Evolutionary conservation across 2,329 filamentous ascomycete genomes (phyloP).

Genomic region (Didymella lethalis): DNA sequence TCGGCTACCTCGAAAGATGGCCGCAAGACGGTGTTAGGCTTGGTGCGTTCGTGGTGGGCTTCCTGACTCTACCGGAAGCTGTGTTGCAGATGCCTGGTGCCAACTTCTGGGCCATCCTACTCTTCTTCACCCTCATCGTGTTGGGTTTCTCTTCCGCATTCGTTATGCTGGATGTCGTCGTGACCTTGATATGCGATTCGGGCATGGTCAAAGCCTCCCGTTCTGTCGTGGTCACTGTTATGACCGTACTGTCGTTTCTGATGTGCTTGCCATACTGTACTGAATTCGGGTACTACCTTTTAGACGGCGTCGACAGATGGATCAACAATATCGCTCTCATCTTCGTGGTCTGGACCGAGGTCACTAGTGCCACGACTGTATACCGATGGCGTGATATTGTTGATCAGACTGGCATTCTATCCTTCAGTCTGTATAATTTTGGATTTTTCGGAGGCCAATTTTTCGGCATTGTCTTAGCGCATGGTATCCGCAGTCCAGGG

Average conservation of each 20-base stretch:
- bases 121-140: conserved; percentile 67
- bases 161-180: conserved; percentile 65
- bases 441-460: conserved; percentile 64
- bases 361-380: conserved; percentile 61
- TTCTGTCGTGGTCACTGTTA: conserved; percentile 58
- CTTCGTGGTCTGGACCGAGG: conserved; percentile 63
- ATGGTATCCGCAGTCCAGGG: conserved; percentile 53
- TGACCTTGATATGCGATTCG: conserved; percentile 63
- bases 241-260: conserved; percentile 61
- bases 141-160: conserved; percentile 67
- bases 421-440: conserved; percentile 58
- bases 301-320: conserved; percentile 64
- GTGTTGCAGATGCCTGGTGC: conserved; percentile 65
- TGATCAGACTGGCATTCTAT: conserved; percentile 54
- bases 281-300: conserved; percentile 64
- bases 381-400: conserved; percentile 62
- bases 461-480: conserved; percentile 60
- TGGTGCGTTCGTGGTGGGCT: conserved; percentile 65
- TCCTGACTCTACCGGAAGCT: conserved; percentile 65
- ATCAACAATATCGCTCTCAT: conserved; percentile 64
- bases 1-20: conserved; percentile 58
- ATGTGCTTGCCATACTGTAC: conserved; percentile 66
- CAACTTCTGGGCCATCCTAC: conserved; percentile 65
- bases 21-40: conserved; percentile 56
- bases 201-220: conserved; percentile 57